Base-by-base conservation (phyloP, 192 early-diverging fungal genomes). In the Coemansia sp. region DNA sequence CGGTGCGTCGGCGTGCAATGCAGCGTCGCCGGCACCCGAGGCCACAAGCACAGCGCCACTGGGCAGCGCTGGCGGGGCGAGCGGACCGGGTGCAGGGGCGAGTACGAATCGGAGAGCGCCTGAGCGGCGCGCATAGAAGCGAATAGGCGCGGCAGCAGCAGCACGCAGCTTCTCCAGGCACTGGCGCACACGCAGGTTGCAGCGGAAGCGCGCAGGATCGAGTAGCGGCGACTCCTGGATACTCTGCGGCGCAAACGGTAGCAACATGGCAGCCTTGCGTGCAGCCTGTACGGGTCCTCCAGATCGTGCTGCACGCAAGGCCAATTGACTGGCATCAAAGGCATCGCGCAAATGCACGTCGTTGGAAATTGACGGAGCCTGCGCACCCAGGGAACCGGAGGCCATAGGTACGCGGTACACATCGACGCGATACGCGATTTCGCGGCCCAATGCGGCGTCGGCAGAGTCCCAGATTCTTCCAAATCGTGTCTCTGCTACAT, bases 141-240 rank as follows among this genome's bases (percentile, higher is more conserved):
- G 45, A 41, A 77, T 62, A 6, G 73, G 73, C 25, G 61, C 38
- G 9, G 45, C 17, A 13, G 39, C 27, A 4, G 63, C 61, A 0
- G 67, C 53, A 0, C 73, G 57, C 46, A 66, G 33, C 19, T 58
- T 69, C 25, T 77, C 73, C 32, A 77, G 26, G 13, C 47, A 36
- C 62, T 68, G 67, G 23, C 73, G 61, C 18, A 55, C 52, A n/a
- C 73, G 61, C 41, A 62, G 23, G 28, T 70, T 77, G 62, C 65
- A 64, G n/a, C 65, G 55, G 22, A 77, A 77, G 22, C 29, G 49
- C 5, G 53, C 40, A 9, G 73, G 73, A 19, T 60, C 52, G 11
- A 77, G 48, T 14, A 70, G 27, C 1, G 73, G 58, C 10, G 73
- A 77, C 38, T 69, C 67, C 40, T 68, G 65, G 26, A 51, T 38